phyloP scores from a whole-genome alignment of 345 rosid genomes.

The Aurinia saxatilis region DNA sequence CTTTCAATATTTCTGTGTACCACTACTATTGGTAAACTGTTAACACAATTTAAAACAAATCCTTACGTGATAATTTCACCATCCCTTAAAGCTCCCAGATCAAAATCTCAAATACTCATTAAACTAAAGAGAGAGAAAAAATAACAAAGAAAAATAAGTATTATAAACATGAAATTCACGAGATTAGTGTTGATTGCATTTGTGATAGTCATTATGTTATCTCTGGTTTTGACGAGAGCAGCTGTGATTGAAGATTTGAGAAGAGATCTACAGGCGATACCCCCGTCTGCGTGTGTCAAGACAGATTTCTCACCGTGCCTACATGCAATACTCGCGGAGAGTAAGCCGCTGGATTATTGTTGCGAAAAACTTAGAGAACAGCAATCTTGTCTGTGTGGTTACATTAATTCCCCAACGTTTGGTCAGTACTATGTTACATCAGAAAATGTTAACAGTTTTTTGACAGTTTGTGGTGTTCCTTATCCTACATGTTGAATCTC shows the following conservation, averaged over 20 bases:
- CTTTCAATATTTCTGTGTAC: too few species aligned
- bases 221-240: background rate
- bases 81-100: too few species aligned
- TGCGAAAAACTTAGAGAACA: slow-evolving; percentile 47
- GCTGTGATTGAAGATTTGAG: background rate
- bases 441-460: slow-evolving; percentile 33
- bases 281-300: slow-evolving; percentile 34
- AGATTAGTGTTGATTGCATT: too few species aligned
- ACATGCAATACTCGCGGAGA: slow-evolving; percentile 20
- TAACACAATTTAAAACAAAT: too few species aligned
- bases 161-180: too few species aligned
- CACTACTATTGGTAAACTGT: too few species aligned
- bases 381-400: slow-evolving; percentile 51
- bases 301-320: slow-evolving; percentile 39
- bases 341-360: slow-evolving; percentile 30
- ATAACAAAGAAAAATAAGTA: too few species aligned
- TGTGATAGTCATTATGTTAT: too few species aligned
- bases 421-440: slow-evolving; percentile 26
- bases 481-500: slow-evolving; percentile 34
- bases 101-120: too few species aligned
- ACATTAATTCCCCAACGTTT: slow-evolving; percentile 35
- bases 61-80: too few species aligned
- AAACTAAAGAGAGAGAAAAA: too few species aligned
- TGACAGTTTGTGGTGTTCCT: slow-evolving; percentile 33
- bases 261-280: background rate